Evolutionary conservation across 192 early-diverging fungal species (phyloP).

Genomic region (Podila horticola): DNA sequence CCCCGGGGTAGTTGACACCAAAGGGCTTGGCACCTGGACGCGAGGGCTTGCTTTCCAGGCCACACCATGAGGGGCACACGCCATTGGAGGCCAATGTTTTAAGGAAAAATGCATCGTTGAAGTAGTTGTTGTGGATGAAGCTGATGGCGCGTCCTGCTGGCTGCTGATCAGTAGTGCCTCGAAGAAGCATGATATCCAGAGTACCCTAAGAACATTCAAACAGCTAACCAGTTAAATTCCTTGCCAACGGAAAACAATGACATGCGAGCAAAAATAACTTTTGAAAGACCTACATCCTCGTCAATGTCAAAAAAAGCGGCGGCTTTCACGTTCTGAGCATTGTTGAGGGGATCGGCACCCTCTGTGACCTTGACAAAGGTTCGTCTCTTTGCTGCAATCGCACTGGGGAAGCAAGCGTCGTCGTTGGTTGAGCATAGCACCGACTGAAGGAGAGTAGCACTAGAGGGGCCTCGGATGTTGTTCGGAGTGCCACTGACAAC

Average conservation of each 20-base stretch:
- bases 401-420: conserved; percentile 55
- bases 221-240: background rate
- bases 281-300: conserved; percentile 76
- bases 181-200: conserved; percentile 81
- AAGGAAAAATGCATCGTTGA: conserved; percentile 94
- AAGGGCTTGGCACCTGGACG: conserved; percentile 65
- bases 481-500: conserved; percentile 63
- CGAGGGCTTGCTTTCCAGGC: conserved; percentile 30
- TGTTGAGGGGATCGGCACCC: conserved; percentile 71
- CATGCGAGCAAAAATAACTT: background rate
- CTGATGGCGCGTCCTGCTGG: conserved; percentile 60
- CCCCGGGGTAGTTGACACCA: conserved; percentile 86
- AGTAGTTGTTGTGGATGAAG: conserved; percentile 88
- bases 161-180: conserved; percentile 37
- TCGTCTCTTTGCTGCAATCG: conserved; percentile 61
- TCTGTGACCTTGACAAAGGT: conserved; percentile 69
- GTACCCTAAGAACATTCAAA: conserved; percentile 66
- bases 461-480: conserved; percentile 48
- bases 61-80: conserved; percentile 67
- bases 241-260: background rate
- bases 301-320: conserved; percentile 92
- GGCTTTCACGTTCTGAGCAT: conserved; percentile 59
- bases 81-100: conserved; percentile 82
- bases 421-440: conserved; percentile 60
- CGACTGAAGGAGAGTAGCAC: conserved; percentile 76